Conservation (phyloP, 2,329 filamentous ascomycete genomes). For the Bipolaris bicolor region DNA sequence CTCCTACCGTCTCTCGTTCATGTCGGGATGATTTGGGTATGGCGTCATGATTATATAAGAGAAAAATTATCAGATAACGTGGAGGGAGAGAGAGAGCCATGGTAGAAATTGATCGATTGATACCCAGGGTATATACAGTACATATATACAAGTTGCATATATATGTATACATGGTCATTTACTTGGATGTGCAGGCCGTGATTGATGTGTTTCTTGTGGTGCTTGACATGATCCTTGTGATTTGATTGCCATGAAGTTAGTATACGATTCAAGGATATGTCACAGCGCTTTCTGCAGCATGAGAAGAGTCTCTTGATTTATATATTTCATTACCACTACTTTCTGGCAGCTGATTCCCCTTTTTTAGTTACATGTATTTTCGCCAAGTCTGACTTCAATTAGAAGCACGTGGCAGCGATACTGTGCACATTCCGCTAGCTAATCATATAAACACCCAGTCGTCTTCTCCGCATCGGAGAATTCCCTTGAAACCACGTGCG, state of each 20-base stretch:
- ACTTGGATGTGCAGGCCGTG: background rate
- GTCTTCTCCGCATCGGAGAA: background rate
- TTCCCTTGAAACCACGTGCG: background rate
- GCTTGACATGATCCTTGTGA: too few species aligned
- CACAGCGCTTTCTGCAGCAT: background rate
- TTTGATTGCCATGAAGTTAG: too few species aligned
- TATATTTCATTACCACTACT: too few species aligned
- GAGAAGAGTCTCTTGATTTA: background rate
- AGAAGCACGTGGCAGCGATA: background rate
- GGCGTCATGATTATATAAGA: background rate
- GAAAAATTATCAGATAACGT: background rate
- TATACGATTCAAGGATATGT: too few species aligned
- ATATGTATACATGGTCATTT: background rate
- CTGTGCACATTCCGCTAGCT: background rate
- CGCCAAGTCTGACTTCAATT: too few species aligned
- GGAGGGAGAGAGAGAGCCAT: too few species aligned
- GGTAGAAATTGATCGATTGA: background rate
- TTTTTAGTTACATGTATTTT: background rate
- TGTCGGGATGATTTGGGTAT: background rate
- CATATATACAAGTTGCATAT: background rate
- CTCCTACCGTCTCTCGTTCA: background rate
- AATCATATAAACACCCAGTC: background rate
- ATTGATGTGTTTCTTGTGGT: too few species aligned
- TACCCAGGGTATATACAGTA: background rate
- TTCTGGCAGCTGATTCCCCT: too few species aligned